These are phyloP conservation scores for Linnemannia zychae DNA, from an alignment of 192 early-diverging fungal species.

Conservation along the genomic window DNA sequence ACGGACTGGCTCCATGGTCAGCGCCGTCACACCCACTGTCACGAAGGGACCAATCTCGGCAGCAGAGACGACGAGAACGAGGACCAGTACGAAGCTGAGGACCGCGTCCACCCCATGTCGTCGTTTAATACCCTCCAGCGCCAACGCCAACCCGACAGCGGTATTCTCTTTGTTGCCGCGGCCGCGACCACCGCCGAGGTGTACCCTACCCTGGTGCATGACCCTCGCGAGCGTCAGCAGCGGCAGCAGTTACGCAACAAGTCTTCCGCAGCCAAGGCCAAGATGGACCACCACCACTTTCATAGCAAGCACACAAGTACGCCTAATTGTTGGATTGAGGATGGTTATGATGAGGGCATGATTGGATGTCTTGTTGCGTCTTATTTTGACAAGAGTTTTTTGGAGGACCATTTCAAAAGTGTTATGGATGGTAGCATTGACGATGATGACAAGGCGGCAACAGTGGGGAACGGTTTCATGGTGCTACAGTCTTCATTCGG, in stretches of 20 bases:
- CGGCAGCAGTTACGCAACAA: neutral
- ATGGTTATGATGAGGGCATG: conserved; percentile 3
- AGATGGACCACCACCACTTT: neutral
- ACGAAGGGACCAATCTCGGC: neutral
- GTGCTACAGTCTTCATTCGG: conserved; percentile 33
- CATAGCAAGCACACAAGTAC: conserved; percentile 1
- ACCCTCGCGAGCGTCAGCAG: conserved; percentile 8
- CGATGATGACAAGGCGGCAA: neutral
- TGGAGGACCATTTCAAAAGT: neutral
- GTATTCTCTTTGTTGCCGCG: conserved; percentile 44
- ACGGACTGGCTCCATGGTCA: neutral
- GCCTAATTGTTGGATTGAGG: conserved; percentile 1
- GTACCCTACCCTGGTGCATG: conserved; percentile 16
- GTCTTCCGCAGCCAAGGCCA: neutral
- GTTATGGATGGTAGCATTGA: neutral
- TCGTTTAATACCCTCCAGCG: neutral
- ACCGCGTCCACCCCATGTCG: neutral
- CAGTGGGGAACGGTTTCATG: conserved; percentile 27
- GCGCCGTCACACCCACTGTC: neutral
- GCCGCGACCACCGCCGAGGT: conserved; percentile 27
- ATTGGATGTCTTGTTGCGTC: conserved; percentile 27
- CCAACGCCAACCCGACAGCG: conserved; percentile 28
- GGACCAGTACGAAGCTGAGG: neutral
- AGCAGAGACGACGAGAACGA: conserved; percentile 15
- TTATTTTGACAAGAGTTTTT: conserved; percentile 28